Base-by-base conservation (phyloP, 2,329 filamentous ascomycete species). In the Hymenoscyphus infarciens region DNA sequence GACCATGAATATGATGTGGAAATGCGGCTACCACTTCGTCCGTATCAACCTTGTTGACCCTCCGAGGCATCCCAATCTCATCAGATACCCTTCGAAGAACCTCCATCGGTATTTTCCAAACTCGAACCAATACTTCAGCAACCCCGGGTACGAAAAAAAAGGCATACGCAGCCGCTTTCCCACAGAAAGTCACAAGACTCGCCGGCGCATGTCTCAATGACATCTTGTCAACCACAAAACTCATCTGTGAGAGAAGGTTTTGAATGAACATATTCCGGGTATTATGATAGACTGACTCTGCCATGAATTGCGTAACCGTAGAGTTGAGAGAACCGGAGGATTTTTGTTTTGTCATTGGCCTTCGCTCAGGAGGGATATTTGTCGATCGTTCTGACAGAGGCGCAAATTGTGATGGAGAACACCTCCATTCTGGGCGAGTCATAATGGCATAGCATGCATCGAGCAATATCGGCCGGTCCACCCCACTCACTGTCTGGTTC, bases 81-180 rank as follows among this genome's bases (percentile, higher is more conserved):
- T 81, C 78, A 53, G 88, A 75, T n/a, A 89, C 81, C 35, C 87
- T 82, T 67, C 83, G 81, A 68, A 90, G 78, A 33, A 80, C 77
- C 61, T 83, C 82, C n/a, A 83, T 74, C 7, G 84, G 80, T 4
- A 84, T 79, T 65, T 83, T 83, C 87, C 88, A 90, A 27, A 90
- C 74, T 39, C 87, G 80, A 19, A 88, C 81, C 64, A 91, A 77
- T 49, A 89, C 81, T 69, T 91, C 88, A 16, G 87, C 86, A 65
- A 91, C 81, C 19, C 87, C 87, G 10, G 87, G 87, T 62, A 87
- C 89, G 71, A 90, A 91, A 72, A 88, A 87, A 73, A 90, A 91
- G 10, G 87, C 87, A 75, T 90, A 91, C 4, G 88, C 87, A 69
- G 84, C 86, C 4, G 87, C 87, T 73, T 90, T 90, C 57, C 88